Base-by-base conservation (phyloP, 164 flowering plant species). In the Taxillus chinensis region DNA sequence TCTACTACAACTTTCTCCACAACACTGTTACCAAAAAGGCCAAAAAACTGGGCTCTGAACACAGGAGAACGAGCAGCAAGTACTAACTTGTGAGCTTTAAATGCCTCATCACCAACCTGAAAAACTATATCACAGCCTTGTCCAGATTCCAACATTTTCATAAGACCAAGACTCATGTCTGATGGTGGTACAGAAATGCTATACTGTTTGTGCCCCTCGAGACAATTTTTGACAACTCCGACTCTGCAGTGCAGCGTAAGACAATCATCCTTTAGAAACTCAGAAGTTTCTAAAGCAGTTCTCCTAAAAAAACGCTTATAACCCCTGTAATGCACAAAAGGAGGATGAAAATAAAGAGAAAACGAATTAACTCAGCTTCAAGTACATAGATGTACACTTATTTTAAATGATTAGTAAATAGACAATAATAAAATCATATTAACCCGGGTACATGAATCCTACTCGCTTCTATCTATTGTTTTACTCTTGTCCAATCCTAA, bases 41-140 rank as follows among this genome's bases (percentile, higher is more conserved):
- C 98, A 79, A 82, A 92, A 70, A 92, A 86, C 61, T 89, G 96
- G 13, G 98, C 96, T 78, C 79, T 81, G 59, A 89, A 92, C 39
- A 92, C 98, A 64, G 96, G 96, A 57, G 96, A 92, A 57, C 98
- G 90, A 63, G 95, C 92, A 62, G 98, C 98, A 57, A 92, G 86
- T 49, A 92, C 73, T 81, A 89, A 71, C 67, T 92, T 92, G 70
- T 92, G 98, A 59, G 96, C 96, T 71, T 75, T 83, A 64, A 83
- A 87, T 13, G 68, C 72, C 70, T 92, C 90, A 48, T 76, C 89
- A 0, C 86, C 89, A 72, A 92, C 92, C 68, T 78, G 78, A 55
- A 92, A 87, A 55, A 52, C 67, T 65, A 92, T 69, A 68, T 92
- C 98, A 65, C 82, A 75, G 58, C 85, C 92, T 65, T 74, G 64